Base-by-base conservation (phyloP, 208 protist genomes). In the Tritrichomonas foetus region DNA sequence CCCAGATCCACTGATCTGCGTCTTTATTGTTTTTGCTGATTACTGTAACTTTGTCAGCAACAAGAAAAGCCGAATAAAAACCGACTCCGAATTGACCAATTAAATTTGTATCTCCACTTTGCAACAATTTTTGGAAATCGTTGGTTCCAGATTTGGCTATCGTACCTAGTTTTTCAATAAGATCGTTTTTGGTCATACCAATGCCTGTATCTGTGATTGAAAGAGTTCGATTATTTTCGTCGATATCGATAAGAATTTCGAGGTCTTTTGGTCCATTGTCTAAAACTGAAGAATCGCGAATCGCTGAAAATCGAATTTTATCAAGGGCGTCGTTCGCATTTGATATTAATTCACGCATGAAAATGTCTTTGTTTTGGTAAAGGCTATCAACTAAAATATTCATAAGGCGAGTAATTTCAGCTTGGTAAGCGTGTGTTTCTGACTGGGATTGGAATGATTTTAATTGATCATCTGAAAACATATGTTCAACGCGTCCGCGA, bases 11-110 rank as follows among this genome's bases (percentile, higher is more conserved):
- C 89, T 96, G 95, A 16, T 69, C 64, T 30, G 57, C 75, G 27
- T 94, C 95, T 75, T 97, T 96, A 93, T 97, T 97, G 89, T 82
- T 57, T 95, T 98, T 99, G 97, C 96, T 94, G 78, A 97, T 95
- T 16, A 99, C 99, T 11, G 95, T 96, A 80, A 99, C 99, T 36
- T 95, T 95, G 82, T 99, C 98, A 27, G 98, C 98, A 53, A 99
- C 98, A 27, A 99, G 97, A 95, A 99, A 99, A 30, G 98, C 97
- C 39, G 99, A 99, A 97, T 99, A 99, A 96, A 99, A 99, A 95
- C 99, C 99, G 47, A 99, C 99, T 96, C 99, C 99, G 95, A 99
- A 99, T 97, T 99, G 99, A 66, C 99, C 99, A 97, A 99, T 99
- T 36, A 99, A 96, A 95, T 97, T 98, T 93, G 96, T 96, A 95